Conservation (phyloP, 2,329 filamentous ascomycete genomes). For the Aspergillus uvarum region DNA sequence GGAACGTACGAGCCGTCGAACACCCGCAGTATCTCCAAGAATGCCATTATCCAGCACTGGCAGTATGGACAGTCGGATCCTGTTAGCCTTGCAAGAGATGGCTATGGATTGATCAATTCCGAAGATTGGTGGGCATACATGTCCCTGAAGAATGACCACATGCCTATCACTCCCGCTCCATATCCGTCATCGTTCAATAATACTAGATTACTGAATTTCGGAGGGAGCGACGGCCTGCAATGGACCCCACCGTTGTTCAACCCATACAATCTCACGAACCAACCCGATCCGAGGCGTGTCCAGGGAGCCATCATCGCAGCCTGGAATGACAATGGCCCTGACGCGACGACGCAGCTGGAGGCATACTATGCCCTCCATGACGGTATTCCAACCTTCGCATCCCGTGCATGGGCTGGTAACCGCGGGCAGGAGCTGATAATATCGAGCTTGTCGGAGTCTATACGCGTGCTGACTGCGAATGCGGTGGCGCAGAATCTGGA, state of each 20-base stretch:
- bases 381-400: slow-evolving; percentile 53
- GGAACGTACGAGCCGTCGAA: slow-evolving; percentile 53
- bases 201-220: slow-evolving; percentile 51
- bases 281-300: slow-evolving; percentile 45
- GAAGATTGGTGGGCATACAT: slow-evolving; percentile 58
- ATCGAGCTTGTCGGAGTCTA: slow-evolving; percentile 37
- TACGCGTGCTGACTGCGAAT: slow-evolving; percentile 44
- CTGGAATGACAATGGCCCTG: slow-evolving; percentile 58
- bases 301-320: slow-evolving; percentile 52
- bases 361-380: slow-evolving; percentile 53
- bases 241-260: slow-evolving; percentile 56
- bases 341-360: slow-evolving; percentile 53
- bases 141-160: slow-evolving; percentile 56
- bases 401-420: slow-evolving; percentile 57
- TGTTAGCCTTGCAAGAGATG: slow-evolving; percentile 46
- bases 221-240: slow-evolving; percentile 43
- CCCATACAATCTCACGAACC: slow-evolving; percentile 49
- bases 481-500: slow-evolving; percentile 55
- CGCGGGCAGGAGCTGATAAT: slow-evolving; percentile 44
- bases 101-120: slow-evolving; percentile 55
- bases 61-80: slow-evolving; percentile 56
- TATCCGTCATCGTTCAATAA: slow-evolving; percentile 52
- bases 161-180: slow-evolving; percentile 49
- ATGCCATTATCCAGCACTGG: slow-evolving; percentile 58
- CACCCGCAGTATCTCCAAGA: slow-evolving; percentile 39